Evolutionary conservation across 805 yeast species (phyloP), one percentile per base, ranked within the genome.

Genomic region (Hanseniaspora occidentalis): DNA sequence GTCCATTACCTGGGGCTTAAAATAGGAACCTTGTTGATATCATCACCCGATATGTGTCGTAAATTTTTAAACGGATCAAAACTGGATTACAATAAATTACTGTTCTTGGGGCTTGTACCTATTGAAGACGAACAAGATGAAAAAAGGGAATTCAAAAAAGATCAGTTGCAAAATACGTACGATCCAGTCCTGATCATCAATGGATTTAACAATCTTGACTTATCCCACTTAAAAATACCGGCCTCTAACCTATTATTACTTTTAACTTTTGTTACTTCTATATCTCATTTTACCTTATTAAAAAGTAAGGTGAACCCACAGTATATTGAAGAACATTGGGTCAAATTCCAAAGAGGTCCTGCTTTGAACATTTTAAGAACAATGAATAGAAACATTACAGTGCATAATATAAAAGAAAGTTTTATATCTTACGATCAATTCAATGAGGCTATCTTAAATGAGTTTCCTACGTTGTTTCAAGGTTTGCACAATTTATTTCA

Each of bases 361-460:
- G 77, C 84, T 0, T 36, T 65, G 25, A 52, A 62, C 18, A 50
- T 81, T 17, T 42, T 78, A 14, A 56, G 73, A 40, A 64, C 75
- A n/a, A 66, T 81, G 54, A 65, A 71, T 41, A 44, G 65, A 1
- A 48, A 53, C 2, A 59, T 73, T 25, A 53, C 51, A 0, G 34
- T 43, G 1, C 34, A 47, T 1, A 58, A 56, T 27, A 26, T 57
- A 17, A 37, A 48, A 11, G 40, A 41, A 3, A 13, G 35, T 2
- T 33, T 41, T 6, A 53, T 69, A 2, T 39, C 46, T 1, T 67
- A 45, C 40, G 27, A 47, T 0, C 65, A 66, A 16, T 65, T 75
- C 46, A 42, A 50, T 3, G 43, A 38, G 2, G 50, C 57, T 1
- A 45, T 70, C 2, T 46, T 42, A 3, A 45, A 58, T 0, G 55